These are phyloP conservation scores for Perkinsus marinus DNA, from an alignment of 169 alveolate species.

Conservation along the genomic window DNA sequence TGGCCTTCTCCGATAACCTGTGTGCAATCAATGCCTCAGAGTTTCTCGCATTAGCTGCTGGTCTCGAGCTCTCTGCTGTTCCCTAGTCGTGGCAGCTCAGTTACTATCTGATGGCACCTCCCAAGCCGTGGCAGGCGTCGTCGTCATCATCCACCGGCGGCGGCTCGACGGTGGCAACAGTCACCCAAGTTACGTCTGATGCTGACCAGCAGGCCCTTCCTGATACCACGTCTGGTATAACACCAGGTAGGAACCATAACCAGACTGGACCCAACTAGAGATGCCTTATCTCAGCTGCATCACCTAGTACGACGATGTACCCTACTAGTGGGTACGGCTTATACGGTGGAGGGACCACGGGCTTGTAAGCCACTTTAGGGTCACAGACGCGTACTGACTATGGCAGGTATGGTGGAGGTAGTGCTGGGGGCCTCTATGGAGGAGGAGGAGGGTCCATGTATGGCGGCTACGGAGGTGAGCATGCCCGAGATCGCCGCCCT, in stretches of 20 bases:
- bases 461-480: neutral
- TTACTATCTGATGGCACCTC: neutral
- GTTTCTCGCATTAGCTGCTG: neutral
- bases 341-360: neutral
- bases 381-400: no score
- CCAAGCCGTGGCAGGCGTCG: neutral
- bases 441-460: neutral
- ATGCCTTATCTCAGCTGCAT: neutral
- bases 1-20: neutral
- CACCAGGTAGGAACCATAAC: no score
- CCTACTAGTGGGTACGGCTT: neutral
- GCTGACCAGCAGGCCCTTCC: no score
- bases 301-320: neutral
- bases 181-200: neutral
- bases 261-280: no score
- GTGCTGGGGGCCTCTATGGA: neutral
- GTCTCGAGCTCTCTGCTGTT: neutral
- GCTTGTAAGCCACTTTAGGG: neutral
- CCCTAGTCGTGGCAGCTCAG: neutral
- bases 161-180: neutral
- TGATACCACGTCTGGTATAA: no score
- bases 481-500: neutral
- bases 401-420: neutral
- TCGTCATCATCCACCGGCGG: no score
- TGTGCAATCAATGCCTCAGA: neutral